Conservation (phyloP, 2,329 filamentous ascomycete species). For the Dactylonectria estremocensis region DNA sequence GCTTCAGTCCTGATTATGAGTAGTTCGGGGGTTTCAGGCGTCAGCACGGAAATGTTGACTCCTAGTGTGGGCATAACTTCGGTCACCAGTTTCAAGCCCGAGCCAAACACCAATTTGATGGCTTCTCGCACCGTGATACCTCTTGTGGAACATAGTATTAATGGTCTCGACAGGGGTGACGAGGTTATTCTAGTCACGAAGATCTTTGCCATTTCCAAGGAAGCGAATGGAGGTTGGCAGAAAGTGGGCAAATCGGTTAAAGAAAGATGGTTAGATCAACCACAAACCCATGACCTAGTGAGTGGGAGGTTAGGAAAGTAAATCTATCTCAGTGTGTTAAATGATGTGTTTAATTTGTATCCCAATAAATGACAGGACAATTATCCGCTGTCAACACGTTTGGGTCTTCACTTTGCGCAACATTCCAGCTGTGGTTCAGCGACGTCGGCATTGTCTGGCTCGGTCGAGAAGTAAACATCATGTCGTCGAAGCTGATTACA, state of each 20-base stretch:
- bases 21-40: constrained; percentile 1
- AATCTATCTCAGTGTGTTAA: no score
- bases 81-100: constrained; percentile 16
- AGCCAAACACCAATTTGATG: constrained; percentile 38
- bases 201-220: constrained; percentile 19
- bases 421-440: no score
- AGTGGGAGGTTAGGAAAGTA: no score
- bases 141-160: neutral
- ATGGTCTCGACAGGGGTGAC: neutral
- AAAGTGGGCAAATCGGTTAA: neutral
- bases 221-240: neutral
- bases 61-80: neutral
- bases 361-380: no score
- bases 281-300: neutral
- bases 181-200: constrained; percentile 15
- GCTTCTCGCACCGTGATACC: constrained; percentile 31
- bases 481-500: constrained; percentile 55
- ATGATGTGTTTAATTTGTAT: no score
- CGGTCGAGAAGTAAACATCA: constrained; percentile 46
- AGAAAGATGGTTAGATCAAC: constrained; percentile 15
- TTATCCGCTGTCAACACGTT: no score
- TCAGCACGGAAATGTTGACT: neutral
- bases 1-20: neutral
- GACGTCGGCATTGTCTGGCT: neutral
- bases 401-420: no score